These are phyloP conservation scores for Sclerotinia sclerotiorum DNA, from an alignment of 2,329 filamentous ascomycete genomes.

Conservation along the genomic window DNA sequence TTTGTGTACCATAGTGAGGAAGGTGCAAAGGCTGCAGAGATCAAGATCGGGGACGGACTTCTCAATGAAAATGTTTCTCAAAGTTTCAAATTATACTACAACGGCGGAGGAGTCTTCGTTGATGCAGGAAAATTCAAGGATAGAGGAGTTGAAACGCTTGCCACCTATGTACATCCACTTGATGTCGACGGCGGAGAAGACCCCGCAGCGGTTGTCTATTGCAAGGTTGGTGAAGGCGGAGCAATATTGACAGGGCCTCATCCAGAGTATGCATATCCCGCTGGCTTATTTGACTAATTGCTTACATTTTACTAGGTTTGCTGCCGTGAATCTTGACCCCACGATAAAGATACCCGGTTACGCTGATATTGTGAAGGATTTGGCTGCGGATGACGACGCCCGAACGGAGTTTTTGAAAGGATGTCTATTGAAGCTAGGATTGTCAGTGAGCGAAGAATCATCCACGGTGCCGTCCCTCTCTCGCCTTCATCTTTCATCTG, in stretches of 20 bases:
- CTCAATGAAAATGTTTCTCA: conserved; percentile 53
- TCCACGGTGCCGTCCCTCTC: conserved; percentile 76
- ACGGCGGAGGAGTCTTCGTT: conserved; percentile 92
- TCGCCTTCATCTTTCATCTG: conserved; percentile 75
- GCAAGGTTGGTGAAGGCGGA: conserved; percentile 76
- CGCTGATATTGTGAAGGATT: conserved; percentile 62
- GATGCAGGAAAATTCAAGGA: conserved; percentile 64
- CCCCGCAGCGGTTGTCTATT: conserved; percentile 78
- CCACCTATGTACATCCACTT: conserved; percentile 72
- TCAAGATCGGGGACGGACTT: conserved; percentile 64
- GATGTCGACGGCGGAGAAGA: conserved; percentile 77
- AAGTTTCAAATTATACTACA: conserved; percentile 79
- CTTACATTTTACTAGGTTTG: conserved; percentile 62
- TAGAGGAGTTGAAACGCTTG: conserved; percentile 75
- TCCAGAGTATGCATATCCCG: conserved; percentile 67
- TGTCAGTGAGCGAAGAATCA: conserved; percentile 72
- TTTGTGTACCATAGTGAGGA: conserved; percentile 89
- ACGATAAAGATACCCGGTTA: conserved; percentile 69
- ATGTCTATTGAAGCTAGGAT: conserved; percentile 74
- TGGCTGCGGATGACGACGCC: conserved; percentile 67
- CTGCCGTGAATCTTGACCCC: conserved; percentile 71
- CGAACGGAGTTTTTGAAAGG: conserved; percentile 76
- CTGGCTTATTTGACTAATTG: not conserved
- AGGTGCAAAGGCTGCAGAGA: conserved; percentile 70
- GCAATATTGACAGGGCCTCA: conserved; percentile 84